These are phyloP conservation scores for Xanthoconium stramineum DNA, from an alignment of 768 basidiomycete genomes.

Conservation along the genomic window DNA sequence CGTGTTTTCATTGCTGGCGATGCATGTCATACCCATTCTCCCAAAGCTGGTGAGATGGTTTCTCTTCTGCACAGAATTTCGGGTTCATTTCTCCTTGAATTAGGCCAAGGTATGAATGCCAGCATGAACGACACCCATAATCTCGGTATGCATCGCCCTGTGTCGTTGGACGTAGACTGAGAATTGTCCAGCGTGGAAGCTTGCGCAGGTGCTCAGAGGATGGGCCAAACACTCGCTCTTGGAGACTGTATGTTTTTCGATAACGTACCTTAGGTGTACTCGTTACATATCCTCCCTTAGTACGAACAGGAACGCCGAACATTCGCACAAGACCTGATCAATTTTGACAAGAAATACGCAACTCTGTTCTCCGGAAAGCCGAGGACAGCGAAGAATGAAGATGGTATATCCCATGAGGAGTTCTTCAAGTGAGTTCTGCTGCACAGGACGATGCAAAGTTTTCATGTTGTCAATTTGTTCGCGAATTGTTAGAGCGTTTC, in stretches of 20 bases:
- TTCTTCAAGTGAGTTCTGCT: conserved; percentile 30
- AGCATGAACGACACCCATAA: conserved; percentile 76
- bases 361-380: no score
- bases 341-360: no score
- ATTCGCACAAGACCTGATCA: no score
- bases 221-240: not conserved
- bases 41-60: no score
- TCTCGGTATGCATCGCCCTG: conserved; percentile 45
- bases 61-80: no score
- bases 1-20: no score
- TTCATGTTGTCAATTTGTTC: not conserved
- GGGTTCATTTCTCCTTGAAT: not conserved
- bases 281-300: not conserved
- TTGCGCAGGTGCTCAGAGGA: no score
- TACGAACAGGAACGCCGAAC: not conserved
- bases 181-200: no score
- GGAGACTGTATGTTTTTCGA: not conserved
- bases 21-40: no score
- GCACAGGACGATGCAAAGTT: not conserved
- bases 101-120: conserved; percentile 75
- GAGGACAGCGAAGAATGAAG: not conserved
- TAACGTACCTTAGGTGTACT: not conserved
- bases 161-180: no score
- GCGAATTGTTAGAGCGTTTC: conserved; percentile 34
- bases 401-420: conserved; percentile 23